Conservation (phyloP, 768 basidiomycete genomes). For the Floccularia luteovirens region DNA sequence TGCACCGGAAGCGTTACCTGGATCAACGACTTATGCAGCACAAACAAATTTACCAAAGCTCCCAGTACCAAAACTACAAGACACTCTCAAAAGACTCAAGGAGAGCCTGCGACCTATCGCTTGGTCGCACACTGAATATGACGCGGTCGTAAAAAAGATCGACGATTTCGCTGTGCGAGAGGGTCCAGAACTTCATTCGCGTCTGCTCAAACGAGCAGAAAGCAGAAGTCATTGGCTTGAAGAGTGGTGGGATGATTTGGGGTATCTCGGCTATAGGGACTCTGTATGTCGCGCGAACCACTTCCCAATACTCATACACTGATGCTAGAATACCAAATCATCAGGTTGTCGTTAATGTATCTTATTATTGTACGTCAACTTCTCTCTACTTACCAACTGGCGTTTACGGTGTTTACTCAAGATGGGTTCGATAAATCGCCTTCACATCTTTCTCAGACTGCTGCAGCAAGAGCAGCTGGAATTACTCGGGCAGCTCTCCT, state of each 20-base stretch:
- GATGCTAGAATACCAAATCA: no score
- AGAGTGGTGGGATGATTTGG: constrained; percentile 90
- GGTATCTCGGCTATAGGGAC: constrained; percentile 81
- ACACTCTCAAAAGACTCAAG: constrained; percentile 65
- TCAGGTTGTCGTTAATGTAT: constrained; percentile 81
- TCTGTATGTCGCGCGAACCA: constrained; percentile 57
- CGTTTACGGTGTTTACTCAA: constrained; percentile 20
- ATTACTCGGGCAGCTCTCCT: constrained; percentile 66
- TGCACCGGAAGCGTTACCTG: constrained; percentile 50
- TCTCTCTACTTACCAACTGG: not conserved
- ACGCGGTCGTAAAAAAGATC: constrained; percentile 50
- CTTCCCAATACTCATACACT: no score
- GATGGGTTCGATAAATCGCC: constrained; percentile 76
- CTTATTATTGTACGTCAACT: constrained; percentile 79
- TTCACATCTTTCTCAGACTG: constrained; percentile 44
- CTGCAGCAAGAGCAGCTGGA: constrained; percentile 62
- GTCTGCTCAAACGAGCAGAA: constrained; percentile 47
- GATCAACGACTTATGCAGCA: constrained; percentile 54
- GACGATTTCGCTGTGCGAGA: constrained; percentile 48
- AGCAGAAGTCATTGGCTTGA: constrained; percentile 78
- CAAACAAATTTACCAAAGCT: constrained; percentile 62
- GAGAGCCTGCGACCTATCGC: constrained; percentile 70
- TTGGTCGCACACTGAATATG: constrained; percentile 50
- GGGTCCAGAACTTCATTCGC: constrained; percentile 53
- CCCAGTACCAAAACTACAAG: constrained; percentile 63